These are phyloP conservation scores for Citrus inodora DNA, from an alignment of 345 rosid species.

Conservation along the genomic window DNA sequence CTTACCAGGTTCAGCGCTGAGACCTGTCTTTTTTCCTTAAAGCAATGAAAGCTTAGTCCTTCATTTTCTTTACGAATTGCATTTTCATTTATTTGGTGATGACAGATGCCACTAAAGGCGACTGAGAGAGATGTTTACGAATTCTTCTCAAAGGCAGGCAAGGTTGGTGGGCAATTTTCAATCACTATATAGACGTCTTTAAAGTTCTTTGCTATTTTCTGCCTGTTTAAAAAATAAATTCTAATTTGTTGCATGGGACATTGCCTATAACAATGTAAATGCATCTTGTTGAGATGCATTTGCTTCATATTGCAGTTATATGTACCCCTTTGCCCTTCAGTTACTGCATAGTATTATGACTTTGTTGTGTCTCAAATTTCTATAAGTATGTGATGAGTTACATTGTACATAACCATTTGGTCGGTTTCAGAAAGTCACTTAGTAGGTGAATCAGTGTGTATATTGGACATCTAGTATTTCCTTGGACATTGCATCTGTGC, in stretches of 20 bases:
- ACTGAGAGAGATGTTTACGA: slow-evolving; percentile 90
- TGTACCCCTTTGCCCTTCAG: slow-evolving; percentile 23
- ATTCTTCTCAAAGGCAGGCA: slow-evolving; percentile 92
- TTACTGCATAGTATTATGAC: slow-evolving; percentile 23
- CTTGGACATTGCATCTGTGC: neutral
- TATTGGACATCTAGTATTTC: slow-evolving; percentile 1
- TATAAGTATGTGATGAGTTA: slow-evolving; percentile 24
- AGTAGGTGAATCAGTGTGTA: slow-evolving; percentile 1
- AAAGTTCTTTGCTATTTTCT: neutral
- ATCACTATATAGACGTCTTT: neutral
- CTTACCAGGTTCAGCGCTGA: slow-evolving; percentile 63
- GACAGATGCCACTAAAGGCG: slow-evolving; percentile 94
- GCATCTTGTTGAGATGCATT: slow-evolving; percentile 16
- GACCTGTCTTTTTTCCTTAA: neutral
- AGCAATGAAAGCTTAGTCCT: neutral
- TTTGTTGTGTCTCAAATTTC: slow-evolving; percentile 30
- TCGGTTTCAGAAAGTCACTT: neutral
- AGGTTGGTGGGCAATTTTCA: slow-evolving; percentile 44
- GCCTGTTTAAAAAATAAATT: neutral
- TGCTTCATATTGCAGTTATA: slow-evolving; percentile 20
- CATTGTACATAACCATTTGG: slow-evolving; percentile 11
- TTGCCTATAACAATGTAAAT: slow-evolving; percentile 10
- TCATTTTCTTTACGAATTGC: neutral
- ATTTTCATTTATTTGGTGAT: slow-evolving; percentile 17
- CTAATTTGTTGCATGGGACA: slow-evolving; percentile 5